Conservation (phyloP, 192 early-diverging fungal genomes). For the Geranomyces michiganensis region DNA sequence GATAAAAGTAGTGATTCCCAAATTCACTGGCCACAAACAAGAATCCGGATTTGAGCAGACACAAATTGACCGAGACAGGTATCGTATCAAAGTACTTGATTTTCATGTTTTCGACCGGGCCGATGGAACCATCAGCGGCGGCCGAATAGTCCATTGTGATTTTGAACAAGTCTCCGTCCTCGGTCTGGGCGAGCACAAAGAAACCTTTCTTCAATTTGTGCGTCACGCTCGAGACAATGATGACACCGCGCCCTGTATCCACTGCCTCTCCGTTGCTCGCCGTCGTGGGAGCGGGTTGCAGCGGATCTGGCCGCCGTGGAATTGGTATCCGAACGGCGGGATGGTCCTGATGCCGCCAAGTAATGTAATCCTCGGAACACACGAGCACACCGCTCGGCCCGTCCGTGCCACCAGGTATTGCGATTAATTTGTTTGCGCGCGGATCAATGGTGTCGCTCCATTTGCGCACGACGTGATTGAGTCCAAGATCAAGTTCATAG, state of each 20-base stretch:
- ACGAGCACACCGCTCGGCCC: slow-evolving; percentile 98
- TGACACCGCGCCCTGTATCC: slow-evolving; percentile 63
- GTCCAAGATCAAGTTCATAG: slow-evolving; percentile 96
- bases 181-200: slow-evolving; percentile 89
- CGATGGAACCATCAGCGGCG: slow-evolving; percentile 54
- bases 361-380: slow-evolving; percentile 87
- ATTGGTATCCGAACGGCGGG: slow-evolving; percentile 73
- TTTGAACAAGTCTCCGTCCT: slow-evolving; percentile 94
- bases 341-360: slow-evolving; percentile 78
- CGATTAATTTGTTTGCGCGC: slow-evolving; percentile 79
- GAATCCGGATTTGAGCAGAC: slow-evolving; percentile 91
- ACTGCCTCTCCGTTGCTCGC: slow-evolving; percentile 37
- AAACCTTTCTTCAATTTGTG: slow-evolving; percentile 90
- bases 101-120: slow-evolving; percentile 62
- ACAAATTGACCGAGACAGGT: slow-evolving; percentile 74
- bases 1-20: slow-evolving; percentile 93
- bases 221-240: slow-evolving; percentile 83
- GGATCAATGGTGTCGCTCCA: slow-evolving; percentile 84
- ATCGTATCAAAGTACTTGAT: slow-evolving; percentile 97
- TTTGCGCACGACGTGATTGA: slow-evolving; percentile 97
- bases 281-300: slow-evolving; percentile 45
- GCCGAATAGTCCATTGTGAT: slow-evolving; percentile 80
- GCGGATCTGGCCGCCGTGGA: slow-evolving; percentile 72
- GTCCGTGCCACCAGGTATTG: slow-evolving; percentile 85
- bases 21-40: slow-evolving; percentile 91